Evolutionary conservation across 371 early-diverging fungal genomes (phyloP), one percentile per base, ranked within the genome.

Genomic region (Mortierella sp.): DNA sequence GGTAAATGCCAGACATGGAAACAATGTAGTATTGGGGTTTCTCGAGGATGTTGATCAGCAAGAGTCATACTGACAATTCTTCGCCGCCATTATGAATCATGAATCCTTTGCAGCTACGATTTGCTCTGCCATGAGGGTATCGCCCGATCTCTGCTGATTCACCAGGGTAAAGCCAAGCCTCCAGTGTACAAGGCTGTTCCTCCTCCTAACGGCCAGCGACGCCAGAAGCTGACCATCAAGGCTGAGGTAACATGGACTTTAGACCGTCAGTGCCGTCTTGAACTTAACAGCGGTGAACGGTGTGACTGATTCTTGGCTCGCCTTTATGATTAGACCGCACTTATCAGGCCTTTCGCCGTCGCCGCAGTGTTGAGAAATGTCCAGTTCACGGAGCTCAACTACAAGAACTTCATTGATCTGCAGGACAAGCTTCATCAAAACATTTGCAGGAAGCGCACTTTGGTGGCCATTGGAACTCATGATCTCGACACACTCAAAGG

Each of bases 351-450:
- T 28, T 91, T 81, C 60, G 87, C 97, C 34, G 99, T 98, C 24
- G 92, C 94, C 60, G 99, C 98, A 34, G 83, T 99, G 59, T 87
- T 99, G 60, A 92, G 97, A 63, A 88, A 94, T 65, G 87, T 99
- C 57, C 88, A 83, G 57, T 93, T 99, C 79, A 91, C 88, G 34
- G 82, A 93, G 54, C 89, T 89, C 39, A 82, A 84, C 65, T 99
- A 99, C 86, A 88, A 94, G 65, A 93, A 91, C 78, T 98, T 99
- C 84, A 99, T 99, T 67, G 96, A 98, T 59, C 90, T 98, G 57
- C 99, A 99, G 83, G 99, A 99, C 76, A 99, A 98, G 86, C 91
- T 99, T 43, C 99, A 99, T 86, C 88, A 89, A 79, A 98, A 96
- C 87, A 88, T 99, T 71, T 95, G 99, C 87, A 93, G 95, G 78